Conservation (phyloP, 305 asterid species). For the Caryopteris hybrid region DNA sequence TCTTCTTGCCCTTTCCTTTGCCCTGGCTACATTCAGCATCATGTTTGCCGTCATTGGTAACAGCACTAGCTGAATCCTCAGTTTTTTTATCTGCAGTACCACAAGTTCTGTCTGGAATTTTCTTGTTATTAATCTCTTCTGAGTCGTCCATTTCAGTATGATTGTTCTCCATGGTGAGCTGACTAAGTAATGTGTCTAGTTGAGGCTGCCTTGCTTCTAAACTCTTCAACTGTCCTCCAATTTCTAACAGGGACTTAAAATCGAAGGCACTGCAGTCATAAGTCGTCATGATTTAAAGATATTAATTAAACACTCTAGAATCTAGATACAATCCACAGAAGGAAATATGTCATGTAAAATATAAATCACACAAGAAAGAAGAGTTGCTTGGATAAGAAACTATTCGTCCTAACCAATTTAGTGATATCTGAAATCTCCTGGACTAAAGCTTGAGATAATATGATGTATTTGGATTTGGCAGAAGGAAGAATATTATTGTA, state of each 20-base stretch:
- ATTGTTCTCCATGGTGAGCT: not conserved
- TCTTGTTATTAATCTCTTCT: not conserved
- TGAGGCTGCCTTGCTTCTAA: constrained; percentile 11
- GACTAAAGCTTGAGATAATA: too few relatives aligned
- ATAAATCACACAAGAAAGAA: not conserved
- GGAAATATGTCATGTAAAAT: not conserved
- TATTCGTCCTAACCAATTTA: too few relatives aligned
- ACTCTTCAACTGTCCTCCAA: not conserved
- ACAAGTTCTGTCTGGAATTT: not conserved
- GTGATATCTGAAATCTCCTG: too few relatives aligned
- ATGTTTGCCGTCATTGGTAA: not conserved
- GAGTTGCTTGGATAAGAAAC: too few relatives aligned
- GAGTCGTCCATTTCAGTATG: not conserved
- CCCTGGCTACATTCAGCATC: constrained; percentile 3
- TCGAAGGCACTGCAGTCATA: constrained; percentile 9
- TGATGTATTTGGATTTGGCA: not conserved
- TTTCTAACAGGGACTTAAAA: not conserved
- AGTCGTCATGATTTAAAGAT: not conserved
- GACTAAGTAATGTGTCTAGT: not conserved
- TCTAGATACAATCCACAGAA: too few relatives aligned
- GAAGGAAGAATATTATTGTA: not conserved
- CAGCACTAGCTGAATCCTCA: not conserved
- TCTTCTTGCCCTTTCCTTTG: constrained; percentile 21
- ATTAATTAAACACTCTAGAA: too few relatives aligned
- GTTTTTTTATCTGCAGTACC: not conserved